These are phyloP conservation scores for Raffaelea arxii DNA, from an alignment of 2,329 filamentous ascomycete species.

Conservation along the genomic window DNA sequence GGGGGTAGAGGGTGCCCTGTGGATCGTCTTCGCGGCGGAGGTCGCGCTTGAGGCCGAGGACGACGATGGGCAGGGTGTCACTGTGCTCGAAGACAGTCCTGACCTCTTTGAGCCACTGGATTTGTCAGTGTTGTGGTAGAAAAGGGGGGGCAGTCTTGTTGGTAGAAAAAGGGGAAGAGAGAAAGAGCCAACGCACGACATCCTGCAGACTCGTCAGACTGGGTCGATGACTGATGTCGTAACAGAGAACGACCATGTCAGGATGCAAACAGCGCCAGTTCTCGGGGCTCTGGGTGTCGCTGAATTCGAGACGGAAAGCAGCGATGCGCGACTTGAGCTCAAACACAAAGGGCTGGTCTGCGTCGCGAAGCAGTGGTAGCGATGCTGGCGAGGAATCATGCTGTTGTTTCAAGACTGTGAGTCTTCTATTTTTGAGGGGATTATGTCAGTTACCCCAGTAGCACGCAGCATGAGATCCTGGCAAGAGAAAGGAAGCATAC, in stretches of 20 bases:
- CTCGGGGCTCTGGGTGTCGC: slow-evolving; percentile 48
- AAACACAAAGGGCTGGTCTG: slow-evolving; percentile 52
- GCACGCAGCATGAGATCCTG: too few relatives aligned
- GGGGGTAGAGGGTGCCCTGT: slow-evolving; percentile 50
- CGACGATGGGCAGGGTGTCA: slow-evolving; percentile 42
- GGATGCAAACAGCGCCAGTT: slow-evolving; percentile 50
- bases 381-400: slow-evolving; percentile 27
- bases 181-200: slow-evolving; percentile 30
- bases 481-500: slow-evolving; percentile 33
- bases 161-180: background rate
- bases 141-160: too few relatives aligned
- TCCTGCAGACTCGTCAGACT: slow-evolving; percentile 49
- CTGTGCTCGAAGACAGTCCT: slow-evolving; percentile 35
- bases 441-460: too few relatives aligned
- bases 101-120: slow-evolving; percentile 49
- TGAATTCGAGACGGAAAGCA: slow-evolving; percentile 47
- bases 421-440: too few relatives aligned
- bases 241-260: slow-evolving; percentile 50
- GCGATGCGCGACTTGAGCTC: slow-evolving; percentile 37
- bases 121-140: too few relatives aligned
- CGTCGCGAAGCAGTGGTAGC: slow-evolving; percentile 43
- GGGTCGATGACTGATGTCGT: slow-evolving; percentile 49
- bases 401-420: too few relatives aligned
- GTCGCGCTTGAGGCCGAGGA: slow-evolving; percentile 53
- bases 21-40: slow-evolving; percentile 47